phyloP scores from a whole-genome alignment of 352 stramenopile species.

The Lagenidium sp. region DNA sequence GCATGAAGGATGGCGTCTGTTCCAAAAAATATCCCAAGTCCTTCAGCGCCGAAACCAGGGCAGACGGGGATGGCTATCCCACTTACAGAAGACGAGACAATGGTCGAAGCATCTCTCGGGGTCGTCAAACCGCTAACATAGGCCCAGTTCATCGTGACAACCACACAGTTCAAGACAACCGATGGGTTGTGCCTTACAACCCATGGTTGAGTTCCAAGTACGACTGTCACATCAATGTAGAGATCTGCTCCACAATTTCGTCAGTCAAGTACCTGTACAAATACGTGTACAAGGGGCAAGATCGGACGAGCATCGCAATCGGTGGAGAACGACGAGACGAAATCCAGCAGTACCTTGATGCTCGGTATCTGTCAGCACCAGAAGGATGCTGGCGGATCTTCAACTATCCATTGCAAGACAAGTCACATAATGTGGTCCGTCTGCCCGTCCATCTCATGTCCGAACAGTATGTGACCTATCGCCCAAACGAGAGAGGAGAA shows the following conservation, averaged over 20 bases:
- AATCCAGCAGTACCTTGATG: neutral
- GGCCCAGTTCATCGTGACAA: conserved; percentile 1
- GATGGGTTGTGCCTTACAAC: conserved; percentile 51
- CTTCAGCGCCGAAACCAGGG: neutral
- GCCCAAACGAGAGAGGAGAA: neutral
- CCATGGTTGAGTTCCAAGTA: conserved; percentile 37
- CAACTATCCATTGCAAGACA: neutral
- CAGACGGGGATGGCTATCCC: neutral
- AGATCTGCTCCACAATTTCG: conserved; percentile 22
- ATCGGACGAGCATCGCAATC: neutral
- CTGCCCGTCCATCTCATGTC: neutral
- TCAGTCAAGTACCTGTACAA: conserved; percentile 49
- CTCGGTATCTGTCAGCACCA: neutral
- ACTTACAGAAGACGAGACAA: neutral
- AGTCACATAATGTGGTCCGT: neutral
- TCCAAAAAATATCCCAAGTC: conserved; percentile 1
- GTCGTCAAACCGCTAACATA: too few relatives aligned
- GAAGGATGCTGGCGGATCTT: neutral
- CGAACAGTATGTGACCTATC: neutral
- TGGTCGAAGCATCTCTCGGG: neutral
- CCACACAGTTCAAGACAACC: conserved; percentile 13
- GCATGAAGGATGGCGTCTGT: conserved; percentile 6
- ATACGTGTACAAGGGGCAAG: conserved; percentile 37
- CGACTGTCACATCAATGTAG: conserved; percentile 43
- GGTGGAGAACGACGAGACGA: neutral